Conservation (phyloP, 768 basidiomycete species). For the Rhizopogon salebrosus region DNA sequence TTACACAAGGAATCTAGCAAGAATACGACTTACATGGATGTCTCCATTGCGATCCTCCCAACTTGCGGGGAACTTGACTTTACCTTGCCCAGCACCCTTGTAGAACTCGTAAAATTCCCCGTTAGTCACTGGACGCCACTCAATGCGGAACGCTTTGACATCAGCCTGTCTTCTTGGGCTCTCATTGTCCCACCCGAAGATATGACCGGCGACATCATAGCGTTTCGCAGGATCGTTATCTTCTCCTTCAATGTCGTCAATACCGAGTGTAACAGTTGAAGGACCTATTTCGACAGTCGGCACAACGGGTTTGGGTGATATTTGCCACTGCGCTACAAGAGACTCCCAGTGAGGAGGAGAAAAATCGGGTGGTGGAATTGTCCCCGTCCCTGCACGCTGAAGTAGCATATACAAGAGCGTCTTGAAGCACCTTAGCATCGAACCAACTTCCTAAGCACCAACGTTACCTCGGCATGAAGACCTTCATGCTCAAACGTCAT, state of each 20-base stretch:
- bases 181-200: slow-evolving; percentile 97
- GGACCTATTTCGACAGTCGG: slow-evolving; percentile 55
- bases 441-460: background rate
- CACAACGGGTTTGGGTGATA: slow-evolving; percentile 36
- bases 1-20: background rate
- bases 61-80: slow-evolving; percentile 57
- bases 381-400: slow-evolving; percentile 73
- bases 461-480: slow-evolving; percentile 68
- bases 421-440: slow-evolving; percentile 20
- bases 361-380: slow-evolving; percentile 75
- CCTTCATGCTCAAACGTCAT: slow-evolving; percentile 93
- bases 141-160: slow-evolving; percentile 69
- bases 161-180: slow-evolving; percentile 57
- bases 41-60: slow-evolving; percentile 60
- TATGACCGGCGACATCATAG: slow-evolving; percentile 46
- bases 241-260: slow-evolving; percentile 74
- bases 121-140: slow-evolving; percentile 85
- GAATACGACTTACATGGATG: slow-evolving; percentile 36
- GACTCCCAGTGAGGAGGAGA: slow-evolving; percentile 64
- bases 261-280: slow-evolving; percentile 61
- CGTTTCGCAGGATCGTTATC: slow-evolving; percentile 39
- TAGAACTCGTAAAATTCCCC: slow-evolving; percentile 77
- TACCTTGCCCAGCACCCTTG: slow-evolving; percentile 35
- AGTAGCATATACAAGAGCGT: slow-evolving; percentile 94
- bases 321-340: slow-evolving; percentile 43